These are phyloP conservation scores for Elsinoe arachidis DNA, from an alignment of 2,329 filamentous ascomycete species.

Conservation along the genomic window DNA sequence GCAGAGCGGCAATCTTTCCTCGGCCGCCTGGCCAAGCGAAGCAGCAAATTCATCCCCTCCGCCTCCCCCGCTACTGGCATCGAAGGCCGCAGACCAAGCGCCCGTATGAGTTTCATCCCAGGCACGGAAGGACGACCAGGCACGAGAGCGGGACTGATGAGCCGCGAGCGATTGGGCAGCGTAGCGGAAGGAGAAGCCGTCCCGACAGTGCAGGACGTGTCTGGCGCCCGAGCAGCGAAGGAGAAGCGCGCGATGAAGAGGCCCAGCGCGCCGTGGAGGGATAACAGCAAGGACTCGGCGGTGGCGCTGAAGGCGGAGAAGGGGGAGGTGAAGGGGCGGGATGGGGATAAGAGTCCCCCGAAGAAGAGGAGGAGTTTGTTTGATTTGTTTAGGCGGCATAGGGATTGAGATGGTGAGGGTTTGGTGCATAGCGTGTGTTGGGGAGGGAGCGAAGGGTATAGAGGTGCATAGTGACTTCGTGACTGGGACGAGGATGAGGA, in stretches of 20 bases:
- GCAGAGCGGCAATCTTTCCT: background rate
- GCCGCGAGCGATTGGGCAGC: background rate
- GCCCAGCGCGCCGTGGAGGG: background rate
- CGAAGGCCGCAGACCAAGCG: background rate
- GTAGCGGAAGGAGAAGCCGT: background rate
- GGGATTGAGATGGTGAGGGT: background rate
- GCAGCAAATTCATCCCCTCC: background rate
- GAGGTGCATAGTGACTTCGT: background rate
- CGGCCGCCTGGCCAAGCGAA: background rate
- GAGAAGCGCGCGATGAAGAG: background rate
- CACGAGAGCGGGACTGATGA: background rate
- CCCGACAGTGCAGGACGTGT: background rate
- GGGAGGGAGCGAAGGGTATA: background rate
- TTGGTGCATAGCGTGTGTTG: background rate
- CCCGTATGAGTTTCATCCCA: background rate
- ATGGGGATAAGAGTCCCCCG: background rate
- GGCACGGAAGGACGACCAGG: background rate
- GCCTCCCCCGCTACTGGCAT: background rate
- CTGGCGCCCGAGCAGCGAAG: background rate
- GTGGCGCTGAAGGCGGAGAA: background rate
- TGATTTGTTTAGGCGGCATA: slow-evolving; percentile 8
- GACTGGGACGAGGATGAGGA: background rate
- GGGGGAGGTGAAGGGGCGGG: background rate
- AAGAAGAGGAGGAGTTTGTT: slow-evolving; percentile 10
- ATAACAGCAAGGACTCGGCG: slow-evolving; percentile 3